Percentiles rank a stretch among this genome's conserved stretches.
phyloP scores from a whole-genome alignment of 169 alveolate species.

The Plasmodium cynomolgi region DNA sequence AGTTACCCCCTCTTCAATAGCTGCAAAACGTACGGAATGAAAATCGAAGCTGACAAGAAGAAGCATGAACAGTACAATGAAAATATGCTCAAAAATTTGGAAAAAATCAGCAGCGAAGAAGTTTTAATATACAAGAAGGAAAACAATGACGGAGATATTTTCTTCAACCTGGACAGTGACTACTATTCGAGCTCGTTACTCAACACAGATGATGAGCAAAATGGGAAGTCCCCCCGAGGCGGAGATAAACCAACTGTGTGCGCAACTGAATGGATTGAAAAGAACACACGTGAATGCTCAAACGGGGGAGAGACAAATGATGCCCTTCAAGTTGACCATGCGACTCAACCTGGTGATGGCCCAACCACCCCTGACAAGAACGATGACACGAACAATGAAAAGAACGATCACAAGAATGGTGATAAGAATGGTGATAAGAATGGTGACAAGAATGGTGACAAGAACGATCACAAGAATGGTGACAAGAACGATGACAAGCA shows the following conservation, averaged over 20 bases:
- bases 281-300: background rate
- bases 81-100: conserved; percentile 9
- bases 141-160: conserved; percentile 25
- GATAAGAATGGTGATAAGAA: background rate
- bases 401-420: too few relatives aligned
- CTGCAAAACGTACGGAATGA: conserved; percentile 73
- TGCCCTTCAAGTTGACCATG: background rate
- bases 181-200: conserved; percentile 56
- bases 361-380: background rate
- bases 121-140: conserved; percentile 25
- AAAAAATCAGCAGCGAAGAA: conserved; percentile 20
- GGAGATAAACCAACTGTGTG: background rate
- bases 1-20: conserved; percentile 47
- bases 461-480: background rate
- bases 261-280: background rate
- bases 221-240: background rate
- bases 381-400: background rate
- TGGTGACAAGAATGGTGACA: background rate
- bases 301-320: background rate
- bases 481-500: background rate
- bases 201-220: conserved; percentile 48
- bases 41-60: conserved; percentile 71
- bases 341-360: background rate
- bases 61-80: conserved; percentile 38
- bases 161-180: conserved; percentile 66